Evolutionary conservation across 1,284 basidiomycete genomes (phyloP), one percentile per base, ranked within the genome.

Genomic region (Erythrobasidium hasegawianum): DNA sequence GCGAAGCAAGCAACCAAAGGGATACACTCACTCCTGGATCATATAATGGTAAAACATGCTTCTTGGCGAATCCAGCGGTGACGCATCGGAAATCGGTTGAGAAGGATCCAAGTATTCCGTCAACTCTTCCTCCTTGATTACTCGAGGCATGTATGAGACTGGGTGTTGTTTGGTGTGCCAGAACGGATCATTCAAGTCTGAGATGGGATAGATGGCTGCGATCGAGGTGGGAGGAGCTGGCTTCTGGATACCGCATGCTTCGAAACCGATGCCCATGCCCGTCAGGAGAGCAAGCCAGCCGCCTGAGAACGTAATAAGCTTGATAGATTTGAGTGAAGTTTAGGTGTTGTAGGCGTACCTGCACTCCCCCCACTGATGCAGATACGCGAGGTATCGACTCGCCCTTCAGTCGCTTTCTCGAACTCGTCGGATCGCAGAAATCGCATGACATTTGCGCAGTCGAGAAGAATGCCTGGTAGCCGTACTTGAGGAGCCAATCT

Each of bases 171-270:
- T 68, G 13, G 64, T 71, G 14, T 57, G 68, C 71, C 72, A 74
- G 53, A 74, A 74, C 7, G 68, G 53, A 29, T 72, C 70, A 29
- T 55, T 55, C 9, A 75, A 54, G 27, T 70, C 71, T 2, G 66
- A 68, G 54, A 75, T 75, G 13, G 73, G 73, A 64, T 75, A 75
- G 61, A 75, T 71, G 8, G 71, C 69, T 2, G 69, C 67, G 39
- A 70, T 58, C 0, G 39, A 71, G 16, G 56, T 58, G 16, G 68
- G 50, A 26, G 47, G 22, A 10, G 50, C 61, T 27, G 65, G 69
- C 9, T 49, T 24, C 27, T 55, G 24, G 20, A 72, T 13, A n/a
- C 70, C 71, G 27, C 66, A 66, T 57, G 61, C 71, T 57, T 70
- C 59, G 62, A 73, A 72, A 22, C 69, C 72, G 22, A 73, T 41